Base-by-base conservation (phyloP, 148 eudicot species). In the Nepenthes mirabilis region DNA sequence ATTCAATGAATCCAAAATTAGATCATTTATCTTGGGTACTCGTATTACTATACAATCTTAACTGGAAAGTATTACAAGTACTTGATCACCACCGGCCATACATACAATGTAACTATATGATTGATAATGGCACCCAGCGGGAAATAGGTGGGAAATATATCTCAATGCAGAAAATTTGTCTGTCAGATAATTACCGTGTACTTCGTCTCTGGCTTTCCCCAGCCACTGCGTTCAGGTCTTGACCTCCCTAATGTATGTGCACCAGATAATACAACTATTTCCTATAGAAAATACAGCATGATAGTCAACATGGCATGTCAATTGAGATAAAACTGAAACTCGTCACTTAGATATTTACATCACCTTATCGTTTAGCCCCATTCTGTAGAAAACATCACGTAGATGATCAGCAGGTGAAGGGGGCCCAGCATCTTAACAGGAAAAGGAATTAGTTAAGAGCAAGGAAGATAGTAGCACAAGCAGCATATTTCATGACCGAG, bases 141-240 rank as follows among this genome's bases (percentile, higher is more conserved):
- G 45, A 40, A 40, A 40, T 4, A 40, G 45, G 8, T 0, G 1
- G 8, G 45, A 40, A 40, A 40, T 3, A 40, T 23, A 23, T 23
- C 23, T 40, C 45, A 40, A 40, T 40, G 45, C 45, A 23, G 9
- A n/a, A 33, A 37, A 57, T 9, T 37, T 3, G 14, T 57, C 23
- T 8, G 32, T 13, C 2, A 10, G 14, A 58, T 47, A 65, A 40
- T 40, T 86, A 93, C 98, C 84, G 98, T 93, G 70, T 93, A 93
- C 63, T 86, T 86, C 8, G 98, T 93, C 77, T 85, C 91, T 47
- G 88, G 91, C 83, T 93, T 93, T 67, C 98, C 98, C 98, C 98
- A 93, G 60, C 98, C 98, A 76, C 98, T 93, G 52, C 98, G 98
- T 61, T 93, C 98, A 52, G 98, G 98, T 74, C 94, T 82, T 33